These are phyloP conservation scores for Xylaria scruposa DNA, from an alignment of 495 filamentous ascomycete species.

Conservation along the genomic window DNA sequence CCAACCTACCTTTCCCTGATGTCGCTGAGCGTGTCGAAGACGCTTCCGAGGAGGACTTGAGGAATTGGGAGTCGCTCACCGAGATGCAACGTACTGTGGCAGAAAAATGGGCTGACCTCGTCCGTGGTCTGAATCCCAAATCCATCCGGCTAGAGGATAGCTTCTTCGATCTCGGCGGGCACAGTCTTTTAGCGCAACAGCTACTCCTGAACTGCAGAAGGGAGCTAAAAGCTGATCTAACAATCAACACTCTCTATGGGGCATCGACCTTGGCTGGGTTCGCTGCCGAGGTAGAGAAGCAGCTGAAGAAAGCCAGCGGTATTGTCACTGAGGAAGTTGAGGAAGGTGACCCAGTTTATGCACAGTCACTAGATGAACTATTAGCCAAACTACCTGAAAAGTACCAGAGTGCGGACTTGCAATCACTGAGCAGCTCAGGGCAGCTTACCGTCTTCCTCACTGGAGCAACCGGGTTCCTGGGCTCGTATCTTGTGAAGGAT, in stretches of 20 bases:
- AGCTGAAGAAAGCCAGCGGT: slow-evolving; percentile 34
- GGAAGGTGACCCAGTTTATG: slow-evolving; percentile 72
- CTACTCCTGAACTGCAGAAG: slow-evolving; percentile 73
- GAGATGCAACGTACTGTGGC: too few species aligned
- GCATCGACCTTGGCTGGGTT: slow-evolving; percentile 77
- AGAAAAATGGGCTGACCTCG: too few species aligned
- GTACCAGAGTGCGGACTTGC: slow-evolving; percentile 47
- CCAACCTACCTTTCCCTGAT: slow-evolving; percentile 89
- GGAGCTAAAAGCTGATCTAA: slow-evolving; percentile 69
- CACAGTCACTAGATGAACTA: slow-evolving; percentile 60
- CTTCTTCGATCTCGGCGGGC: slow-evolving; percentile 90
- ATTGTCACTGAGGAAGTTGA: slow-evolving; percentile 45
- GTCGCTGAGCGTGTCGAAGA: slow-evolving; percentile 56
- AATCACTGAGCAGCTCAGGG: slow-evolving; percentile 36
- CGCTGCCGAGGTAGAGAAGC: slow-evolving; percentile 73
- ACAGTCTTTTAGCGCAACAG: slow-evolving; percentile 86
- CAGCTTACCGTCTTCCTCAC: slow-evolving; percentile 35
- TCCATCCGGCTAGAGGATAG: slow-evolving; percentile 53
- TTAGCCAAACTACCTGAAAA: slow-evolving; percentile 43
- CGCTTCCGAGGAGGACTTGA: slow-evolving; percentile 69
- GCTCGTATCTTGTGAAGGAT: too few species aligned
- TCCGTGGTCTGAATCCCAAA: too few species aligned
- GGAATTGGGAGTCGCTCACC: too few species aligned
- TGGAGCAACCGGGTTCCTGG: too few species aligned
- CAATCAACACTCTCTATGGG: slow-evolving; percentile 78